Conservation (phyloP, 805 yeast genomes). For the Cyberlindnera maclurae region DNA sequence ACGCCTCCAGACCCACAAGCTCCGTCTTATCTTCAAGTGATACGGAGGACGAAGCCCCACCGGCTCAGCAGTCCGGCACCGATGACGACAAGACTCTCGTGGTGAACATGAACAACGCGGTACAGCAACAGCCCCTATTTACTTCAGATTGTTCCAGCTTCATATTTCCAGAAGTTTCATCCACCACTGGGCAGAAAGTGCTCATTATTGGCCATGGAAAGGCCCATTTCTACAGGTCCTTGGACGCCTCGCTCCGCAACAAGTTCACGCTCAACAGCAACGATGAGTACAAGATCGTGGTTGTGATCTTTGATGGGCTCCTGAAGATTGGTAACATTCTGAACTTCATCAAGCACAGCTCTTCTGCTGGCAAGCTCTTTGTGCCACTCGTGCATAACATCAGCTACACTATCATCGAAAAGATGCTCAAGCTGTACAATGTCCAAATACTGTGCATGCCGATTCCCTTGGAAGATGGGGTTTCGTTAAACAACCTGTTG, state of each 20-base stretch:
- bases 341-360: slow-evolving; percentile 18
- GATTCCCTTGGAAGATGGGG: slow-evolving; percentile 15
- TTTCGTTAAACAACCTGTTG: slow-evolving; percentile 15
- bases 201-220: slow-evolving; percentile 23
- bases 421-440: slow-evolving; percentile 13
- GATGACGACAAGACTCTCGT: slow-evolving; percentile 23
- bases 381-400: slow-evolving; percentile 23
- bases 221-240: slow-evolving; percentile 12
- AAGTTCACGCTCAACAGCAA: slow-evolving; percentile 17
- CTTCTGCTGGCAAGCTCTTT: slow-evolving; percentile 10
- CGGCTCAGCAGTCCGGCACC: background rate
- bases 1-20: slow-evolving; percentile 22
- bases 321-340: slow-evolving; percentile 24
- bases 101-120: slow-evolving; percentile 15
- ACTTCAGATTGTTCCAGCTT: slow-evolving; percentile 8
- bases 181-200: slow-evolving; percentile 9
- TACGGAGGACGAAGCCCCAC: slow-evolving; percentile 20
- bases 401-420: slow-evolving; percentile 14
- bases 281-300: slow-evolving; percentile 13
- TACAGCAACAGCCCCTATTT: slow-evolving; percentile 4
- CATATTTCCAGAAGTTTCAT: slow-evolving; percentile 17
- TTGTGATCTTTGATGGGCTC: slow-evolving; percentile 24
- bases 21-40: slow-evolving; percentile 24
- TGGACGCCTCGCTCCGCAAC: slow-evolving; percentile 10
- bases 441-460: slow-evolving; percentile 21